Conservation (phyloP, 2,329 filamentous ascomycete genomes). For the Exophiala spinifera region DNA sequence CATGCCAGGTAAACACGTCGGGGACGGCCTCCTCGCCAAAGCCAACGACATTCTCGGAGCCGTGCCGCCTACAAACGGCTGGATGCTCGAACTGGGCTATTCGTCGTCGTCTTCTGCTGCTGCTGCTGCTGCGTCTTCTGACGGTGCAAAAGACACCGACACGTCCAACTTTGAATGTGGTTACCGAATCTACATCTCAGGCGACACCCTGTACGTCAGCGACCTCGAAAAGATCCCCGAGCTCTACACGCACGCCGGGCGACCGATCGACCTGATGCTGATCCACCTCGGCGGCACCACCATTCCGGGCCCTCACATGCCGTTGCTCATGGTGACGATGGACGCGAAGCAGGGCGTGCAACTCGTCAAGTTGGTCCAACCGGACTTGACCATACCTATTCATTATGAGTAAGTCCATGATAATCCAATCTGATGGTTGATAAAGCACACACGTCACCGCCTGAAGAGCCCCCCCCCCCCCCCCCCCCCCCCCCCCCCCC, state of each 20-base stretch:
- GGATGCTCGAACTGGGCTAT: slow-evolving; percentile 63
- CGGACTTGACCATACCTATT: slow-evolving; percentile 61
- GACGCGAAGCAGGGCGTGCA: slow-evolving; percentile 61
- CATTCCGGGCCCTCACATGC: slow-evolving; percentile 57
- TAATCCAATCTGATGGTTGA: no score
- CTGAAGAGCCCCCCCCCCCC: no score
- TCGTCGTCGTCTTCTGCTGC: slow-evolving; percentile 23
- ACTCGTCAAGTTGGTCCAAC: slow-evolving; percentile 58
- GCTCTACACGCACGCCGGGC: slow-evolving; percentile 45
- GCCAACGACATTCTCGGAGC: slow-evolving; percentile 49
- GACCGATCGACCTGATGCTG: slow-evolving; percentile 64
- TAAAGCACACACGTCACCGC: no score
- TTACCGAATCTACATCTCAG: slow-evolving; percentile 64
- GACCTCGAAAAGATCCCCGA: slow-evolving; percentile 61
- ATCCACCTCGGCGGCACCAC: slow-evolving; percentile 65
- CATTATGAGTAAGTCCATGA: slow-evolving; percentile 52
- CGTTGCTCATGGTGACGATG: slow-evolving; percentile 67
- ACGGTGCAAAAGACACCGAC: no score
- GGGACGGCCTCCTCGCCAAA: slow-evolving; percentile 41
- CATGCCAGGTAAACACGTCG: slow-evolving; percentile 65
- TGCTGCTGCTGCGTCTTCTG: no score
- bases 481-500: no score
- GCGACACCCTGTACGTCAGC: slow-evolving; percentile 62
- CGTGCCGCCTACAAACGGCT: slow-evolving; percentile 63
- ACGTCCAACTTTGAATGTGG: slow-evolving; percentile 46